Evolutionary conservation across 1,284 basidiomycete genomes (phyloP).

Genomic region (Rhizoctonia solani): DNA sequence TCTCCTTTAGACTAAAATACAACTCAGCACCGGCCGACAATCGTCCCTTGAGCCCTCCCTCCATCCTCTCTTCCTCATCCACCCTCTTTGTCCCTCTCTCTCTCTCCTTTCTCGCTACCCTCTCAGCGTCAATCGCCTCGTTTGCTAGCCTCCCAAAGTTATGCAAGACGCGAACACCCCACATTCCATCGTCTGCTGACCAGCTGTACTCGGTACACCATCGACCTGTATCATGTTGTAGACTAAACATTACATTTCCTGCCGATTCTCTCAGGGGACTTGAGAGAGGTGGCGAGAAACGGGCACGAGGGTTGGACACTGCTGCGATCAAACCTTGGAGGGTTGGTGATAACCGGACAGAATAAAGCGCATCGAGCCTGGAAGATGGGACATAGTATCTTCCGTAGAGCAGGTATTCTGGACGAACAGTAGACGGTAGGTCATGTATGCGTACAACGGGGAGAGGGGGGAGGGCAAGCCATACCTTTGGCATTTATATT

Average conservation of each 20-base stretch:
- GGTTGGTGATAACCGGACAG: conserved; percentile 75
- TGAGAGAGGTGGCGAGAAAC: conserved; percentile 39
- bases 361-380: conserved; percentile 87
- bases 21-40: conserved; percentile 92
- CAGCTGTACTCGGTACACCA: conserved; percentile 96
- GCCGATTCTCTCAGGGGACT: conserved; percentile 40
- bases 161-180: conserved; percentile 86
- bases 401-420: conserved; percentile 91
- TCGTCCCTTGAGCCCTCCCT: conserved; percentile 85
- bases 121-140: conserved; percentile 40
- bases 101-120: conserved; percentile 16
- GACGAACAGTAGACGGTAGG: conserved; percentile 37
- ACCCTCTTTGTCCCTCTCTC: conserved; percentile 59
- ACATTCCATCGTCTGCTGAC: conserved; percentile 92
- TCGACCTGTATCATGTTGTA: conserved; percentile 91
- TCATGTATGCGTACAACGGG: not conserved
- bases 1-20: conserved; percentile 91
- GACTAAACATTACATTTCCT: conserved; percentile 83
- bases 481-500: conserved; percentile 76
- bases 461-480: conserved; percentile 39
- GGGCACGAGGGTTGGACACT: conserved; percentile 67
- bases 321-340: conserved; percentile 70
- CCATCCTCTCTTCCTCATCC: conserved; percentile 88
- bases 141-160: conserved; percentile 77
- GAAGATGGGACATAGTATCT: conserved; percentile 88